phyloP scores from a whole-genome alignment of 1,139 yeast species.

The Yamadazyma kanchanaburiensis region DNA sequence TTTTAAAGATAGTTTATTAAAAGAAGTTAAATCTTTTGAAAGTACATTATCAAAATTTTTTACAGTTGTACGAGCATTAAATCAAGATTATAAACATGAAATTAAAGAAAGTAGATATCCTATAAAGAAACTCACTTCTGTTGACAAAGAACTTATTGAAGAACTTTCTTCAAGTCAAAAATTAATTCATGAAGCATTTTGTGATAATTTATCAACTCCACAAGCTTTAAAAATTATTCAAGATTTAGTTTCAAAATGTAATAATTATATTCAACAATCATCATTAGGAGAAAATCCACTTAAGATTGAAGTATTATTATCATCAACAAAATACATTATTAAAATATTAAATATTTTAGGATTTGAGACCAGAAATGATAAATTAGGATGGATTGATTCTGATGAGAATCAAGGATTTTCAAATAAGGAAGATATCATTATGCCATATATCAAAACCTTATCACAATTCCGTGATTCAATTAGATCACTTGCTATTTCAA shows the following conservation, averaged over 20 bases:
- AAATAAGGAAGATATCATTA: conserved; percentile 61
- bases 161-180: conserved; percentile 54
- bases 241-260: conserved; percentile 68
- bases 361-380: conserved; percentile 64
- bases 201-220: conserved; percentile 85
- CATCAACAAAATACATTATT: conserved; percentile 66
- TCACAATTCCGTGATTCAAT: conserved; percentile 80
- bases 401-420: conserved; percentile 12
- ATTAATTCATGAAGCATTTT: conserved; percentile 73
- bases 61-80: conserved; percentile 76
- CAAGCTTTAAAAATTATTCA: conserved; percentile 61
- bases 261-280: conserved; percentile 61
- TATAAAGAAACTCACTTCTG: conserved; percentile 49
- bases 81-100: conserved; percentile 55
- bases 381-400: conserved; percentile 71
- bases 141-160: conserved; percentile 54
- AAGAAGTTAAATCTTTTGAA: conserved; percentile 77
- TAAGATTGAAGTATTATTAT: conserved; percentile 63
- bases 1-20: conserved; percentile 75
- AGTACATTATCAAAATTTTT: conserved; percentile 76
- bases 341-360: conserved; percentile 72
- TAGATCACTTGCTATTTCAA: conserved; percentile 67
- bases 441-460: conserved; percentile 78
- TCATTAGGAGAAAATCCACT: conserved; percentile 44
- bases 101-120: conserved; percentile 44